These are phyloP conservation scores for Trichosporon sp. DNA, from an alignment of 1,284 basidiomycete genomes.

Conservation along the genomic window DNA sequence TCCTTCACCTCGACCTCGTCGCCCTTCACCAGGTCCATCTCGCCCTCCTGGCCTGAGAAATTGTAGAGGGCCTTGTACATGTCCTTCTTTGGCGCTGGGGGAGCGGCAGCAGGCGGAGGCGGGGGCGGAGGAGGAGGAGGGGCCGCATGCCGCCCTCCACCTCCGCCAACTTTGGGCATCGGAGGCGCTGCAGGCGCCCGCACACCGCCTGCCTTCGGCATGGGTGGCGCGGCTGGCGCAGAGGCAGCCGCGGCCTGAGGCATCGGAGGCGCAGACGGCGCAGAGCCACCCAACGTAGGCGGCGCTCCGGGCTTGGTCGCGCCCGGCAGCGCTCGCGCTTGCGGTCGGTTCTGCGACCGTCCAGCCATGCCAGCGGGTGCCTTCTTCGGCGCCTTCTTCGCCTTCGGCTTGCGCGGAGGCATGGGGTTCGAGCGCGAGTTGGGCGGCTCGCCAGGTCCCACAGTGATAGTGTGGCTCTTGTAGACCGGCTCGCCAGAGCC, in stretches of 20 bases:
- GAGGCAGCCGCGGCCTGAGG: constrained; percentile 9
- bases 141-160: constrained; percentile 32
- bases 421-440: constrained; percentile 74
- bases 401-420: constrained; percentile 71
- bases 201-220: background rate
- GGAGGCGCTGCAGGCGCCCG: background rate
- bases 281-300: constrained; percentile 23
- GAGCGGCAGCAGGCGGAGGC: constrained; percentile 53
- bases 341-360: constrained; percentile 37
- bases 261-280: background rate
- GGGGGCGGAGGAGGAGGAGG: constrained; percentile 57
- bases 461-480: constrained; percentile 88
- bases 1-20: constrained; percentile 87
- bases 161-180: constrained; percentile 4
- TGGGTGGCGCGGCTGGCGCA: background rate
- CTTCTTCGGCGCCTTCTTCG: constrained; percentile 40
- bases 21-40: constrained; percentile 83
- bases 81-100: constrained; percentile 62
- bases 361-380: constrained; percentile 33
- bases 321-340: constrained; percentile 41
- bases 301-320: constrained; percentile 47
- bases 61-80: constrained; percentile 80
- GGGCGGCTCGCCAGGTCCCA: constrained; percentile 80
- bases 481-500: constrained; percentile 88
- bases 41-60: constrained; percentile 85